Conservation (phyloP, 2,329 filamentous ascomycete species). For the Colletotrichum orbiculare region DNA sequence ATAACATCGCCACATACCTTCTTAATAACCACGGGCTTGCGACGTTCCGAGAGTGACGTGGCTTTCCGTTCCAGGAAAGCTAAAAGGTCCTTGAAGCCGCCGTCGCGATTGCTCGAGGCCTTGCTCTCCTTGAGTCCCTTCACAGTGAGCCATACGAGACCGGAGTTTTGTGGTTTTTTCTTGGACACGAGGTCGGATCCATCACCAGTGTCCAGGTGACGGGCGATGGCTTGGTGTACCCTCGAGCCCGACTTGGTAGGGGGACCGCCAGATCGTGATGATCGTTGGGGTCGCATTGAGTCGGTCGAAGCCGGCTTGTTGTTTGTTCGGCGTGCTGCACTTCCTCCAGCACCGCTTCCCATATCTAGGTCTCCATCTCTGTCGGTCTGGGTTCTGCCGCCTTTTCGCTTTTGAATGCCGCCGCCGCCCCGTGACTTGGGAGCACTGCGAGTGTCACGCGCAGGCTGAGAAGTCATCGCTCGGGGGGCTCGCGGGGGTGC, state of each 20-base stretch:
- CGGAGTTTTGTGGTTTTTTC: slow-evolving; percentile 28
- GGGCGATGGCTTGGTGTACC: slow-evolving; percentile 38
- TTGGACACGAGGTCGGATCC: slow-evolving; percentile 36
- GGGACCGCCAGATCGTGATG: slow-evolving; percentile 42
- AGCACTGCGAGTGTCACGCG: slow-evolving; percentile 47
- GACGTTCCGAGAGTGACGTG: slow-evolving; percentile 54
- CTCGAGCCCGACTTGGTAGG: slow-evolving; percentile 33
- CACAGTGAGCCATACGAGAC: slow-evolving; percentile 56
- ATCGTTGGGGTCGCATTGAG: slow-evolving; percentile 44
- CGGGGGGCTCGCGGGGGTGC: slow-evolving; percentile 38
- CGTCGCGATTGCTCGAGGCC: slow-evolving; percentile 72
- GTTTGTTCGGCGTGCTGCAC: slow-evolving; percentile 45
- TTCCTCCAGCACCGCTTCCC: slow-evolving; percentile 49
- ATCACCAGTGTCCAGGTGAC: slow-evolving; percentile 36
- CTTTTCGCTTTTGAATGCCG: slow-evolving; percentile 64
- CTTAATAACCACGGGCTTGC: slow-evolving; percentile 72
- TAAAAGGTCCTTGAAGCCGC: slow-evolving; percentile 73
- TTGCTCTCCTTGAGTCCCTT: slow-evolving; percentile 76
- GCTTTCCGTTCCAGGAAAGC: slow-evolving; percentile 79
- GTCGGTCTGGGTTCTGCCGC: slow-evolving; percentile 54
- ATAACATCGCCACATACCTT: slow-evolving; percentile 75
- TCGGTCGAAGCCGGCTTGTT: slow-evolving; percentile 45
- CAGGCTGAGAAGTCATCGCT: slow-evolving; percentile 38
- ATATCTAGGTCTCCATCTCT: slow-evolving; percentile 71
- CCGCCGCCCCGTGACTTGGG: slow-evolving; percentile 49